Conservation (phyloP, 768 basidiomycete genomes). For the Sarcodon sp. region DNA sequence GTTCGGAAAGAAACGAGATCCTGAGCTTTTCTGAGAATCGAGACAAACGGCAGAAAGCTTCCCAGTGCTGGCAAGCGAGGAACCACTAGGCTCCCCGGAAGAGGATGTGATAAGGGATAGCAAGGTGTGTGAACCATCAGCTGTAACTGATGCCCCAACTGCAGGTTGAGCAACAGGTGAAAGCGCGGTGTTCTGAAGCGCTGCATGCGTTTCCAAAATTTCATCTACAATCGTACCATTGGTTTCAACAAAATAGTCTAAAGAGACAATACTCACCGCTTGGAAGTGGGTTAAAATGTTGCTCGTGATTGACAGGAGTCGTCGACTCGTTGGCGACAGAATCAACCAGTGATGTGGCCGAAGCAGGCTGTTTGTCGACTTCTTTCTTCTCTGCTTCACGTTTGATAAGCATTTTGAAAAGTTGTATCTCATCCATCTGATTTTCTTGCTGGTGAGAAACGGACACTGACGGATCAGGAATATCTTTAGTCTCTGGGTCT, state of each 20-base stretch:
- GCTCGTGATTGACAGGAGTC: too few relatives aligned
- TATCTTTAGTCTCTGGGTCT: constrained; percentile 6
- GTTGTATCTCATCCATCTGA: constrained; percentile 68
- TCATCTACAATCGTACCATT: neutral
- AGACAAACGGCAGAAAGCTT: neutral
- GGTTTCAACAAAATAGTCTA: neutral
- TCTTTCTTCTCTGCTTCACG: constrained; percentile 47
- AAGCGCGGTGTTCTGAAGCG: neutral
- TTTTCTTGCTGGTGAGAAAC: constrained; percentile 11
- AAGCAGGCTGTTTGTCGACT: neutral
- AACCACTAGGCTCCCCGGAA: neutral
- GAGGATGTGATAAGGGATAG: constrained; percentile 4
- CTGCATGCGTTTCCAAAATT: too few relatives aligned
- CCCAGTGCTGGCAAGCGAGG: neutral
- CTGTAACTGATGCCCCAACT: neutral
- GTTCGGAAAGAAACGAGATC: constrained; percentile 24
- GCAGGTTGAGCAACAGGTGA: neutral
- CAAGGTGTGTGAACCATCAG: neutral
- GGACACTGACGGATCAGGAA: neutral
- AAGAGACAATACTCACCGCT: too few relatives aligned
- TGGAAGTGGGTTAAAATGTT: too few relatives aligned
- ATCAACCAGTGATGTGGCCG: too few relatives aligned
- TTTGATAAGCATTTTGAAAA: constrained; percentile 79
- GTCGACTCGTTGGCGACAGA: too few relatives aligned
- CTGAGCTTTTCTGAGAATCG: constrained; percentile 9